phyloP scores from a whole-genome alignment of 306 rosid species.

The Dryas octopetala region DNA sequence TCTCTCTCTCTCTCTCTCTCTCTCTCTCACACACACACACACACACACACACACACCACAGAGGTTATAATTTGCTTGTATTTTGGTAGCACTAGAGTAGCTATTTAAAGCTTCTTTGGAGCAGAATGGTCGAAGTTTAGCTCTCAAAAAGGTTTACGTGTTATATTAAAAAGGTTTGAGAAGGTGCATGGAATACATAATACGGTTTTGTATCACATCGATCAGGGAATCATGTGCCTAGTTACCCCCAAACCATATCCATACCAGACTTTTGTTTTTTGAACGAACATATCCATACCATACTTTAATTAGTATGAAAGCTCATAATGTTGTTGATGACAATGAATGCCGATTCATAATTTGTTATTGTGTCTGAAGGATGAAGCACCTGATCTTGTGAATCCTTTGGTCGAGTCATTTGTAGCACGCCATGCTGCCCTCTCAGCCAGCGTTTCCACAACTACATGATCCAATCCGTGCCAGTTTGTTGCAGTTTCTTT shows the following conservation, averaged over 20 bases:
- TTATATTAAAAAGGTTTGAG: not conserved
- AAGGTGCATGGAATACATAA: not conserved
- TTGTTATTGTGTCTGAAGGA: slow-evolving; percentile 54
- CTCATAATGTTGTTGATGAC: slow-evolving; percentile 10
- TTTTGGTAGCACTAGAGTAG: not conserved
- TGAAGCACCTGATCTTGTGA: slow-evolving; percentile 92
- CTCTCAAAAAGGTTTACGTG: not conserved
- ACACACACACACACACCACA: not conserved
- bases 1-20: slow-evolving; percentile 24
- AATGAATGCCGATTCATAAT: slow-evolving; percentile 12
- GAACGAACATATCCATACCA: no score
- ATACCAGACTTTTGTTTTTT: no score
- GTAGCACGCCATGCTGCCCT: slow-evolving; percentile 80
- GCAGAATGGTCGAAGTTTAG: not conserved
- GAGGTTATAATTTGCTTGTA: not conserved
- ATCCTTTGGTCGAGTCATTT: slow-evolving; percentile 83
- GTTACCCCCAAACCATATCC: no score
- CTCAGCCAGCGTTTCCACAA: slow-evolving; percentile 30
- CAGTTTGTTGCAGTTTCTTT: slow-evolving; percentile 21
- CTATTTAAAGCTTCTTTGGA: not conserved
- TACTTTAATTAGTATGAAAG: not conserved
- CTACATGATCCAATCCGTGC: slow-evolving; percentile 23
- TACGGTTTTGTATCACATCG: not conserved
- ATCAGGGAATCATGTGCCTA: no score
- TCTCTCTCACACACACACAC: no score